Conservation (phyloP, 2,329 filamentous ascomycete genomes). For the Zymoseptoria pseudotritici region DNA sequence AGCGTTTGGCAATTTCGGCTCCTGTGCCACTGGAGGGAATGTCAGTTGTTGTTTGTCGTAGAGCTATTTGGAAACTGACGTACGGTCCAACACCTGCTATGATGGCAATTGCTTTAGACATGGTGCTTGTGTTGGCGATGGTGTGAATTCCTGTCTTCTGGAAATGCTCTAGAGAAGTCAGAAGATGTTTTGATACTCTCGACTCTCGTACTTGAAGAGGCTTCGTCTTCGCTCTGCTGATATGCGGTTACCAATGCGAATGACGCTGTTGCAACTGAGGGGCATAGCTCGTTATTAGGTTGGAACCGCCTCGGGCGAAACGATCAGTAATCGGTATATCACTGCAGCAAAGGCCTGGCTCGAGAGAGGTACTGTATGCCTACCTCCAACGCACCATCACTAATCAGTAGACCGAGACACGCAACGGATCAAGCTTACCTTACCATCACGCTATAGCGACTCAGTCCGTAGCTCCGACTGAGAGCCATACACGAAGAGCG, state of each 20-base stretch:
- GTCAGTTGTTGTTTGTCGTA: neutral
- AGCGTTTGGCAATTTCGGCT: slow-evolving; percentile 45
- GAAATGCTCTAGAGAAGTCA: neutral
- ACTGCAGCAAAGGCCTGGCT: neutral
- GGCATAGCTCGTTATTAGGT: neutral
- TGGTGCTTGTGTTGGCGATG: neutral
- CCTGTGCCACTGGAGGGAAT: neutral
- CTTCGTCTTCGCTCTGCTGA: neutral
- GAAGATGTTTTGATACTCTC: neutral
- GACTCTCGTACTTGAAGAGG: neutral
- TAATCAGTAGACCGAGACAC: neutral
- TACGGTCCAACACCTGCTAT: slow-evolving; percentile 2
- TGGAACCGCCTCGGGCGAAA: neutral
- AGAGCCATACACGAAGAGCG: neutral
- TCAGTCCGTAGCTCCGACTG: too few relatives aligned
- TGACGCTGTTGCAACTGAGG: neutral
- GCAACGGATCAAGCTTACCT: too few relatives aligned
- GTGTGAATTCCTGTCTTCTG: neutral
- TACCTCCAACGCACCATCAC: neutral
- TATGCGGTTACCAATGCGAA: neutral
- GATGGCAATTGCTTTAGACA: slow-evolving; percentile 2
- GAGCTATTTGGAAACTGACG: neutral
- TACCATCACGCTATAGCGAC: too few relatives aligned
- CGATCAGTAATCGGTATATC: neutral
- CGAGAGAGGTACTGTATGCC: neutral